Base-by-base conservation (phyloP, 176 grass and related monocot species). In the Phoenix roebelenii region DNA sequence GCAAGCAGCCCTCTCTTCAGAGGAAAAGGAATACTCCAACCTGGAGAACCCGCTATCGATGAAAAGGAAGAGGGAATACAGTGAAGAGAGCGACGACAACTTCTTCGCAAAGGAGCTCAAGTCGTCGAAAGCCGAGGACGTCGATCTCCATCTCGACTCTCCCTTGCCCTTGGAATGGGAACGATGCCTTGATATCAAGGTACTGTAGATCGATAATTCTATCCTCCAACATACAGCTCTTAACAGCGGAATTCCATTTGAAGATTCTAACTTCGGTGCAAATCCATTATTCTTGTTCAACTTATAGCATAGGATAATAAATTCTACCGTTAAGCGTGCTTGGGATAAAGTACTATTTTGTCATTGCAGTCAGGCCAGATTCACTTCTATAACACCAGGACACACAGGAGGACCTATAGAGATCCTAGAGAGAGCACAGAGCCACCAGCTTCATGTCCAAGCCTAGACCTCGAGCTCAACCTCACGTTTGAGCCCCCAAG, bases 401-500 rank as follows among this genome's bases (percentile, higher is more conserved):
- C 65, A 16, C 52, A 55, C 52, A 52, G 18, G 65, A 39, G 51
- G 52, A 68, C 65, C 62, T 71, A 18, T 58, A 79, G 66, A 52
- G 90, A 95, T 49, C 90, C 90, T 3, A 78, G 90, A 22, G 63
- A 14, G 4, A 56, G 25, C 17, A 51, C 15, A 24, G 61, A 9
- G 82, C 68, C 5, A 24, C 64, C 73, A 15, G 64, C 26, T 55
- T 66, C 66, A 57, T n/a, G 30, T 25, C 66, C 54, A 1, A 78
- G 78, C 49, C 67, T 95, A 49, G 85, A 95, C 70, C 80, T 95
- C 51, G 83, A 89, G 62, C 85, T 89, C 57, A 89, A 95, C 72
- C 84, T 95, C 16, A 75, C 74, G 17, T 95, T 81, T 70, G 70
- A 66, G 23, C 70, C 76, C 19, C 35, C 62, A 23, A 70, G 61